Base-by-base conservation (phyloP, 345 rosid species). In the Ceriops tagal region DNA sequence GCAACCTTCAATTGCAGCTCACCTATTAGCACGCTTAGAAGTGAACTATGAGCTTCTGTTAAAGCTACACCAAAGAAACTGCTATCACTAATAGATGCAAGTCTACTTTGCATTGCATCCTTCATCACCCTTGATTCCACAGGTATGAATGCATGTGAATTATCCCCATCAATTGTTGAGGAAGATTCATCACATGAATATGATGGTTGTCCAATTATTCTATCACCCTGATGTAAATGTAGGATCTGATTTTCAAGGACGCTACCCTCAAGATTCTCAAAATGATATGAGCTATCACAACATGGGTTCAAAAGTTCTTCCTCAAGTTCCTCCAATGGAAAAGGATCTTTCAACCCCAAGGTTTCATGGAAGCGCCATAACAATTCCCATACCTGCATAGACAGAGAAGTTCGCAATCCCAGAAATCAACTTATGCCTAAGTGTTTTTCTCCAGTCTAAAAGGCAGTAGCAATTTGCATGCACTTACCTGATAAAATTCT, bases 1-100 rank as follows among this genome's bases (percentile, higher is more conserved):
- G 96, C 99, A 75, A 90, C 96, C 88, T 85, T 95, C n/a, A 86
- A 88, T 52, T 88, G 99, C 73, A 95, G 81, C 86, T 95, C 99
- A 77, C 83, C 73, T 75, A 95, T 84, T 57, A 95, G 80, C 65
- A 92, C 85, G 70, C 78, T 80, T 77, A 95, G 79, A 68, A 95
- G 80, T 11, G 87, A 84, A 73, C 80, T 77, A 81, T 88, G 96
- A 68, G 79, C 86, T 75, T 75, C 82, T 64, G 90, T 84, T 79
- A 92, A 76, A 75, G 81, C 82, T 71, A 74, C 69, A 73, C 89
- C 86, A 69, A 67, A 75, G 72, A 81, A 83, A 71, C 76, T 60
- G 74, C 72, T 74, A 73, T 69, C 58, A 79, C 74, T 62, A 74
- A 71, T 76, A 78, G 70, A 65, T 31, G 85, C 69, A 68, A 71